A percentile compares a stretch with the other conserved stretches of the same genome.
These are phyloP conservation scores for Linnemannia zychae DNA, from an alignment of 192 early-diverging fungal species.

Conservation along the genomic window DNA sequence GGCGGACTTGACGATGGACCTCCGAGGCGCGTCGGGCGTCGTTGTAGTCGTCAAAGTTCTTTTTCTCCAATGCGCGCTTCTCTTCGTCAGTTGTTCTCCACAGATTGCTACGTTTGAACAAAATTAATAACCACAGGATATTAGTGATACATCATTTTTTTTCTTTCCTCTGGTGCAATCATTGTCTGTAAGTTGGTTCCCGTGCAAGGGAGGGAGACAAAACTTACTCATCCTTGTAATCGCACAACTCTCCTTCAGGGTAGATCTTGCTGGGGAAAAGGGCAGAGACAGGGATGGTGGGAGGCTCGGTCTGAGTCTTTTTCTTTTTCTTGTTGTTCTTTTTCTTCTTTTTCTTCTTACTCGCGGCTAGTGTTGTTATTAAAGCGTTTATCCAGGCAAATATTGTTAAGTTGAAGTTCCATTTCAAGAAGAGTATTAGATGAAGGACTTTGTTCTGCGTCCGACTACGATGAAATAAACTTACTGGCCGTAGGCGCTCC, in stretches of 20 bases:
- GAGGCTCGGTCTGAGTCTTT: slow-evolving; percentile 69
- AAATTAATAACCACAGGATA: too few relatives aligned
- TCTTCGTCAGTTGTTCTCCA: slow-evolving; percentile 93
- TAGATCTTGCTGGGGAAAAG: slow-evolving; percentile 85
- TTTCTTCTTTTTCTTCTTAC: slow-evolving; percentile 54
- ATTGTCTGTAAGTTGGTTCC: too few relatives aligned
- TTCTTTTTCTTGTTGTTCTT: slow-evolving; percentile 54
- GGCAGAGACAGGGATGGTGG: slow-evolving; percentile 81
- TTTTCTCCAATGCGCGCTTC: slow-evolving; percentile 85
- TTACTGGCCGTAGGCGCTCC: slow-evolving; percentile 11
- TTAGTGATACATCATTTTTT: too few relatives aligned
- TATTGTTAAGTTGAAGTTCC: background rate
- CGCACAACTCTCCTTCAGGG: slow-evolving; percentile 84
- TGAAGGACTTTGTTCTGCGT: too few relatives aligned
- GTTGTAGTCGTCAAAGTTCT: slow-evolving; percentile 78
- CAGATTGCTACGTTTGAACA: slow-evolving; percentile 72
- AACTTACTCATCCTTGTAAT: slow-evolving; percentile 88
- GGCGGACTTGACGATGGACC: slow-evolving; percentile 93
- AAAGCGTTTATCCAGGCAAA: background rate
- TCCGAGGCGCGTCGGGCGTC: slow-evolving; percentile 92
- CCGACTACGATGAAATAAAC: background rate
- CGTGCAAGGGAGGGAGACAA: background rate
- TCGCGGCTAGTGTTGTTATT: slow-evolving; percentile 9
- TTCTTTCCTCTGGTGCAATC: too few relatives aligned
- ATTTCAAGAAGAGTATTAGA: too few relatives aligned